Evolutionary conservation across 371 early-diverging fungal genomes (phyloP).

Genomic region (Umbelopsis sp.): DNA sequence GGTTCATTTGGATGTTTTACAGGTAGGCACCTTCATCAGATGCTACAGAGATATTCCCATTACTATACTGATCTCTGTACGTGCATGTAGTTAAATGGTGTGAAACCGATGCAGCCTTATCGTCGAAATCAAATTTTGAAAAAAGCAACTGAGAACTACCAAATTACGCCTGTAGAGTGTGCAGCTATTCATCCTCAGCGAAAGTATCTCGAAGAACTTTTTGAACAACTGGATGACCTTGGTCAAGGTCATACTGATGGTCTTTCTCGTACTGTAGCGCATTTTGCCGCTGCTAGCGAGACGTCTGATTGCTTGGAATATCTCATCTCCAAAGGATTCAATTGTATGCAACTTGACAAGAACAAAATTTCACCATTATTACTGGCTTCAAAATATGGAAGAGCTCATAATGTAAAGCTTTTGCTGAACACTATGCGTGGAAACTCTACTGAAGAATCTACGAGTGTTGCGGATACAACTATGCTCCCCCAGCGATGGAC

Average conservation of each 20-base stretch:
- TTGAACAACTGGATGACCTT: constrained; percentile 40
- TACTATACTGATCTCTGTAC: not conserved
- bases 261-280: constrained; percentile 52
- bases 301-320: constrained; percentile 53
- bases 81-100: constrained; percentile 22
- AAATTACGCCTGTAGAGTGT: constrained; percentile 52
- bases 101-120: constrained; percentile 35
- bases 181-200: constrained; percentile 51
- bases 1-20: constrained; percentile 50
- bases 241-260: constrained; percentile 47
- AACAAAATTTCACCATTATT: constrained; percentile 54
- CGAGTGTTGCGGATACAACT: constrained; percentile 44
- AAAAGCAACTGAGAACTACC: constrained; percentile 34
- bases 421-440: constrained; percentile 34
- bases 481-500: constrained; percentile 47
- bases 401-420: constrained; percentile 37
- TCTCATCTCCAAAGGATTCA: constrained; percentile 42
- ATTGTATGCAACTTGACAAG: constrained; percentile 40
- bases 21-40: constrained; percentile 28
- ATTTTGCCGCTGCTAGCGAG: constrained; percentile 63
- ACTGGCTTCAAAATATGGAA: constrained; percentile 60
- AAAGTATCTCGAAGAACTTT: constrained; percentile 44
- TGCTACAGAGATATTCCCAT: too few species aligned
- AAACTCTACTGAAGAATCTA: constrained; percentile 28
- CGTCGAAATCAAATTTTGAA: constrained; percentile 55